A percentile compares a stretch with the other conserved stretches of the same genome.
phyloP scores from a whole-genome alignment of 208 protist species.

The Trypanosoma brucei region DNA sequence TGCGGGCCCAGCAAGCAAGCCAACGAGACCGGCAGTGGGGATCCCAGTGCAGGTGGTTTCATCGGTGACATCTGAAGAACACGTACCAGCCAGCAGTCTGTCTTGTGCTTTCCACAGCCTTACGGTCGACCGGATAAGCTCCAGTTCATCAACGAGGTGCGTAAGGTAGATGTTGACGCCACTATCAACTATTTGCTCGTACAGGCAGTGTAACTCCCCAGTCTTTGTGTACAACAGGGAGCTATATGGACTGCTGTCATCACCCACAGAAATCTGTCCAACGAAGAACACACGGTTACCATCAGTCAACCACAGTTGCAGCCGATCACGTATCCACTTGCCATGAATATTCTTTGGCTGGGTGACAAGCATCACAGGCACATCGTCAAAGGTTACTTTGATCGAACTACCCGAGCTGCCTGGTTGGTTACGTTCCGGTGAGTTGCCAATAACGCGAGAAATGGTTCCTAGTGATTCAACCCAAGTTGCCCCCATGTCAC shows the following conservation, averaged over 20 bases:
- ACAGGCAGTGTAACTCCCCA: constrained; percentile 5
- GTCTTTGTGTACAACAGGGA: not conserved
- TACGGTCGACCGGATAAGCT: constrained; percentile 3
- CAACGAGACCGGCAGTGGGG: constrained; percentile 12
- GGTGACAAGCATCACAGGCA: constrained; percentile 8
- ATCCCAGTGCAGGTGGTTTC: not conserved
- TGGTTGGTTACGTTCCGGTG: not conserved
- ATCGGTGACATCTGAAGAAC: not conserved
- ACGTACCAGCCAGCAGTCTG: not conserved
- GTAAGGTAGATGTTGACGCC: constrained; percentile 4
- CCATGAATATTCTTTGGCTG: constrained; percentile 2
- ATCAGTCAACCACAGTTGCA: constrained; percentile 15
- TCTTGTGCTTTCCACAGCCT: constrained; percentile 7
- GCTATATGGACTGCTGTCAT: constrained; percentile 2
- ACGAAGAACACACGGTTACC: constrained; percentile 1
- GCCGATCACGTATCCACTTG: not conserved
- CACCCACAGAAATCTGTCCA: not conserved
- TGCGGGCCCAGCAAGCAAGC: constrained; percentile 4
- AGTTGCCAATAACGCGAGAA: not conserved
- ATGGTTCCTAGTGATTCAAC: not conserved
- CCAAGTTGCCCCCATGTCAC: constrained; percentile 14
- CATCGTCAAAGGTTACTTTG: constrained; percentile 2
- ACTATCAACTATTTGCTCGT: not conserved
- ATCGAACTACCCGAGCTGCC: not conserved
- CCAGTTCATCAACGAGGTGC: constrained; percentile 3